Base-by-base conservation (phyloP, 2,329 filamentous ascomycete species). In the Teratosphaeria zuluensis region DNA sequence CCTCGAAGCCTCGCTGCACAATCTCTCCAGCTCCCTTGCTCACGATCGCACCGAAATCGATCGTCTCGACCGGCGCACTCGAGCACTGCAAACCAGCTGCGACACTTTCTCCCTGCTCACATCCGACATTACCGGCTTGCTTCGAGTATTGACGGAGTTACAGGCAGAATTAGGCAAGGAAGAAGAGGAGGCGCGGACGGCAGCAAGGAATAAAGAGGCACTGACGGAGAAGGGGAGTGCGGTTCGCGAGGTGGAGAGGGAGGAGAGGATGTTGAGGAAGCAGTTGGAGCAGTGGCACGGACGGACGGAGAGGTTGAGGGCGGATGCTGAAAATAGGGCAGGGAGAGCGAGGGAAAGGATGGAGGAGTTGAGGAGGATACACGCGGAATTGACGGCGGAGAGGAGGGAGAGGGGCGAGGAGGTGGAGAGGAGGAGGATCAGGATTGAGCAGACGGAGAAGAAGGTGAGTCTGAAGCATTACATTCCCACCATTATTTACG, bases 381-480 rank as follows among this genome's bases (percentile, higher is more conserved):
- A 99, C 73, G 84, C 84, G 69, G 85, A 85, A 70, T 78, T 97
- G 61, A 88, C 87, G 0, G 88, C 92, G 69, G 92, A 99, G 78
- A 82, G 92, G 62, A 83, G 83, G 1, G 90, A 94, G 57, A 95
- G 95, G 76, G 87, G 87, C 35, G 87, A 90, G 59, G 92, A 97
- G 70, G 95, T 97, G 77, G 94, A 99, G 78, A 85, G 88, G 70
- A 81, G 92, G 67, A 84, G 89, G 65, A 90, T 96, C n/a, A 81
- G 92, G 61, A 97, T 99, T 63, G 94, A 99, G 76, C 91, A 96
- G 78, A 96, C 90, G 8, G 92, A 97, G 81, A 97, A 97, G 78
- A 97, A 97, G 89, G 91, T 91, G 78, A 67, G 78, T 70, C 48
- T 53, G n/a, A 14, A 61, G 28, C 32, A 9, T 11, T 4, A 28